Evolutionary conservation across 306 rosid species (phyloP).

Genomic region (Inga oerstediana): DNA sequence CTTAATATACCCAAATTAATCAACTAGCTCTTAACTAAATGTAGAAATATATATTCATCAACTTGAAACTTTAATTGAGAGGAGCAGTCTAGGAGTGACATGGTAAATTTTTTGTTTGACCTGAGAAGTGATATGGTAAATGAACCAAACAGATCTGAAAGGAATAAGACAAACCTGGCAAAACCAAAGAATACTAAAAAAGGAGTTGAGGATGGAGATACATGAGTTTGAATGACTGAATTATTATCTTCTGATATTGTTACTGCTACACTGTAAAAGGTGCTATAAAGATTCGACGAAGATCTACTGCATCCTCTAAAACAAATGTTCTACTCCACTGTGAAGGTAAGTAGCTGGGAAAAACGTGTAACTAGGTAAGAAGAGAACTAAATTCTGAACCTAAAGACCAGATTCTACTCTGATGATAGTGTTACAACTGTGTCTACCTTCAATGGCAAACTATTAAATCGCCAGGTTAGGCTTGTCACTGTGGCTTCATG

Average conservation of each 20-base stretch:
- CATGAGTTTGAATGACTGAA: neutral
- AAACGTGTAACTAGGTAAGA: slow-evolving; percentile 27
- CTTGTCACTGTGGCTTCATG: slow-evolving; percentile 21
- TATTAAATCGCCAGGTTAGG: slow-evolving; percentile 7
- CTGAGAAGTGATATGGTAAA: neutral
- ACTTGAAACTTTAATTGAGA: neutral
- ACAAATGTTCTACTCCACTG: slow-evolving; percentile 3
- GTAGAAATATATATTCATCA: neutral
- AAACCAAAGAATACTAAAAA: neutral
- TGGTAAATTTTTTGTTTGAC: too few relatives aligned
- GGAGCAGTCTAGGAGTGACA: neutral
- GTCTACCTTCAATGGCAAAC: slow-evolving; percentile 15
- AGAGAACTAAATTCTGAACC: slow-evolving; percentile 28
- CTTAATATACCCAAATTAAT: too few relatives aligned
- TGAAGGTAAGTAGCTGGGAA: slow-evolving; percentile 14
- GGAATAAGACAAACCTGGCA: neutral
- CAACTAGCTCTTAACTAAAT: too few relatives aligned
- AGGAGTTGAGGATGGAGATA: neutral
- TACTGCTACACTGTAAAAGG: slow-evolving; percentile 29
- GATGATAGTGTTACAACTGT: slow-evolving; percentile 10
- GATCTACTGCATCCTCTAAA: slow-evolving; percentile 17
- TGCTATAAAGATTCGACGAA: neutral
- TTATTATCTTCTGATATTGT: slow-evolving; percentile 14
- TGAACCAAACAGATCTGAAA: neutral
- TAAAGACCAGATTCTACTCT: slow-evolving; percentile 19